Percentiles rank a stretch among this genome's conserved stretches.
These are phyloP conservation scores for Inonotus hispidus DNA, from an alignment of 1,284 basidiomycete species.

Conservation along the genomic window DNA sequence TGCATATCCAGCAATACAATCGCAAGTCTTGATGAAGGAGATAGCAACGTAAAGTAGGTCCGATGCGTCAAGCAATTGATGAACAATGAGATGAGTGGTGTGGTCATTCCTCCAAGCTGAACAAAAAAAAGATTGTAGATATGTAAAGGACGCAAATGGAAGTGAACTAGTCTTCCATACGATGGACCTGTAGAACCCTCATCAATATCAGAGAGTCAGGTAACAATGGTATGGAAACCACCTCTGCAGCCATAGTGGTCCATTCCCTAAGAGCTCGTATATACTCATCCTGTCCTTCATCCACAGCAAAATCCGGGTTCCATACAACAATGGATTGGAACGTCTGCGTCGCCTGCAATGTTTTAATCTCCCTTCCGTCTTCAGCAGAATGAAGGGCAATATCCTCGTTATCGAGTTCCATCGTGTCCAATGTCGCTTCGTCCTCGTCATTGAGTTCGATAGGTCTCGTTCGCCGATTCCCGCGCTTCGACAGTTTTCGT, in stretches of 20 bases:
- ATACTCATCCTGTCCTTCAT: slow-evolving; percentile 66
- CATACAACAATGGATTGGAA: slow-evolving; percentile 66
- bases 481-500: slow-evolving; percentile 21
- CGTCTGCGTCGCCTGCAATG: slow-evolving; percentile 40
- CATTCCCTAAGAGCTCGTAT: slow-evolving; percentile 60
- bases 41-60: neutral
- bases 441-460: slow-evolving; percentile 24
- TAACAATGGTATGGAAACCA: slow-evolving; percentile 22
- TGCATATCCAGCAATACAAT: neutral
- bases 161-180: neutral
- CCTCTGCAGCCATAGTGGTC: slow-evolving; percentile 53
- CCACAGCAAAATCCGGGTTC: slow-evolving; percentile 65
- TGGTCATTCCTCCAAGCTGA: neutral
- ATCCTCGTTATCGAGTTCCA: slow-evolving; percentile 26
- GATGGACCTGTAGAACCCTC: slow-evolving; percentile 1
- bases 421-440: slow-evolving; percentile 7
- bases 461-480: slow-evolving; percentile 17
- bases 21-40: neutral
- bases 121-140: too few relatives aligned
- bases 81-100: neutral
- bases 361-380: slow-evolving; percentile 28
- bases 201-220: slow-evolving; percentile 1
- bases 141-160: neutral
- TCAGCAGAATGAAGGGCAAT: slow-evolving; percentile 16
- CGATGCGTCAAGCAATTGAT: neutral